Evolutionary conservation across 1,284 basidiomycete genomes (phyloP).

Genomic region (Tilletia walkeri): DNA sequence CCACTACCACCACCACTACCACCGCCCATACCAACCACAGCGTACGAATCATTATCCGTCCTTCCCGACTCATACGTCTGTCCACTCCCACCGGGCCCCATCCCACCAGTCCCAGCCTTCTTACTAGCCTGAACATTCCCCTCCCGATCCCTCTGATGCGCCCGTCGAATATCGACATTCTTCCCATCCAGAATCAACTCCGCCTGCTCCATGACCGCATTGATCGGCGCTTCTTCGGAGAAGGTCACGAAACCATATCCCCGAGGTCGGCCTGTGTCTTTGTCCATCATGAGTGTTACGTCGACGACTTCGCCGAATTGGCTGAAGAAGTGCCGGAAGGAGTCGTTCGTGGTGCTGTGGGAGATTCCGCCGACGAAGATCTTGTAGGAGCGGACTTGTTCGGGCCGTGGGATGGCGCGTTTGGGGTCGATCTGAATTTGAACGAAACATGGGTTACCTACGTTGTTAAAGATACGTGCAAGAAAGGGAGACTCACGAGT

Average conservation of each 20-base stretch:
- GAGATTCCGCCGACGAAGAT: conserved; percentile 95
- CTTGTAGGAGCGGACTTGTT: conserved; percentile 51
- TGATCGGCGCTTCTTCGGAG: conserved; percentile 77
- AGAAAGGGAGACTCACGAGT: conserved; percentile 65
- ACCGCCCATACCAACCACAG: conserved; percentile 20
- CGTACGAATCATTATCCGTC: conserved; percentile 19
- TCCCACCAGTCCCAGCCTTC: conserved; percentile 24
- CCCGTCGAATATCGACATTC: conserved; percentile 31
- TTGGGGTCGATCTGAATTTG: conserved; percentile 99
- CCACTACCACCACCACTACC: conserved; percentile 70
- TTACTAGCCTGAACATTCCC: conserved; percentile 29
- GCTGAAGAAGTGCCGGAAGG: conserved; percentile 85
- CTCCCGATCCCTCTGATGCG: not conserved
- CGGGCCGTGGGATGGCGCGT: conserved; percentile 82
- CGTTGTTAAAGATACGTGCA: too few relatives aligned
- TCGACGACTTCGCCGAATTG: conserved; percentile 89
- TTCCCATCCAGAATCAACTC: conserved; percentile 57
- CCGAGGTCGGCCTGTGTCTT: conserved; percentile 90
- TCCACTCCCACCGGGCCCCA: conserved; percentile 24
- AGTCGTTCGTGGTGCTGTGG: conserved; percentile 84
- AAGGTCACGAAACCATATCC: conserved; percentile 98
- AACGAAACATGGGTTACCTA: too few relatives aligned
- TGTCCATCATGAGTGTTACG: conserved; percentile 97
- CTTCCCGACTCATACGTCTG: conserved; percentile 19
- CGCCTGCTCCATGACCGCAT: conserved; percentile 59